phyloP scores from a whole-genome alignment of 306 rosid genomes.

The Glycine soja region DNA sequence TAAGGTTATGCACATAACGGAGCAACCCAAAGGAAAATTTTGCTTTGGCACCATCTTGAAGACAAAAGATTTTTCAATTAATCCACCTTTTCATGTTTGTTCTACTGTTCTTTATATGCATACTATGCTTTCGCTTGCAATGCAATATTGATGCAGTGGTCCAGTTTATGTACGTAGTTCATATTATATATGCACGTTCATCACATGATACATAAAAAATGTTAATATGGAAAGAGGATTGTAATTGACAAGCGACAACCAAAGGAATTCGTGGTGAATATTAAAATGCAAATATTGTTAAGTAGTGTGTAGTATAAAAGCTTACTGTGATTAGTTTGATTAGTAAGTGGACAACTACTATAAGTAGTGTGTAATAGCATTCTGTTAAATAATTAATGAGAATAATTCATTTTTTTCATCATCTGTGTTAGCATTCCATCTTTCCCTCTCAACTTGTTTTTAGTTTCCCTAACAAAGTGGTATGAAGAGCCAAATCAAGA shows the following conservation, averaged over 20 bases:
- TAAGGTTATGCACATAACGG: constrained; percentile 21
- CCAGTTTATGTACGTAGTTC: not conserved
- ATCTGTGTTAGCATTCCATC: no score
- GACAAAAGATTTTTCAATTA: not conserved
- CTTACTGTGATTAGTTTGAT: no score
- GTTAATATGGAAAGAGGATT: not conserved
- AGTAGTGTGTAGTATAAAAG: no score
- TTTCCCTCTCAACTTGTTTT: no score
- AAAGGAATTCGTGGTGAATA: not conserved
- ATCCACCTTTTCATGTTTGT: not conserved
- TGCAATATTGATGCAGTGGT: not conserved
- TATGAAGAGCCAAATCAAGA: no score
- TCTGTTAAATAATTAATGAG: no score
- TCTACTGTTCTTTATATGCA: not conserved
- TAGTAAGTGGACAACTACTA: no score
- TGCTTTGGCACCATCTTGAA: constrained; percentile 49
- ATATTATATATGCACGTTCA: no score
- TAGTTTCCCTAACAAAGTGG: no score
- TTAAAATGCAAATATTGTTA: not conserved
- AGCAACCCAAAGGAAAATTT: constrained; percentile 27
- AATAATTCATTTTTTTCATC: no score
- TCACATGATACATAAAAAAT: not conserved
- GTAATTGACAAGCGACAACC: not conserved
- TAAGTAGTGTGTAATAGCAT: no score
- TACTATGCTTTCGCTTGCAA: constrained; percentile 9